phyloP scores from a whole-genome alignment of 495 filamentous ascomycete species.

The Podospora didyma region DNA sequence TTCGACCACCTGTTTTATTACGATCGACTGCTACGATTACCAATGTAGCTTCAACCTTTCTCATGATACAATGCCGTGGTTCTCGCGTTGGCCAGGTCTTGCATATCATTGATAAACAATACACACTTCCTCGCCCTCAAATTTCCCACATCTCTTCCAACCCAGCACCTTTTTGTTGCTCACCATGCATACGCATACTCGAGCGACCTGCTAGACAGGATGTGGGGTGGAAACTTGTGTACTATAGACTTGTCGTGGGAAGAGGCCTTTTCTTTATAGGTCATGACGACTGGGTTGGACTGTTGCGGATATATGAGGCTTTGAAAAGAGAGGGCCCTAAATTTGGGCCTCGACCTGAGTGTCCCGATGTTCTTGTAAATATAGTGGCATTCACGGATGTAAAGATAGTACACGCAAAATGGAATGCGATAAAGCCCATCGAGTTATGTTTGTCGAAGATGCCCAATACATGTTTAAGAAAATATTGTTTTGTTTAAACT shows the following conservation, averaged over 20 bases:
- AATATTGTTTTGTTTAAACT: too few species aligned
- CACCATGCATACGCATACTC: neutral
- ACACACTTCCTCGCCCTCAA: constrained; percentile 10
- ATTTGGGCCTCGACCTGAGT: neutral
- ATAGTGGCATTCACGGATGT: constrained; percentile 4
- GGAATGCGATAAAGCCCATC: constrained; percentile 2
- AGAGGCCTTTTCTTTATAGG: neutral
- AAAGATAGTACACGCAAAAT: constrained; percentile 2
- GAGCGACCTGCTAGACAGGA: neutral
- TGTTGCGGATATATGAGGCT: neutral
- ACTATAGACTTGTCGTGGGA: constrained; percentile 18
- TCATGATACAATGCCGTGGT: constrained; percentile 5
- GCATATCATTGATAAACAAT: constrained; percentile 11
- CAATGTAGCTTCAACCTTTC: neutral
- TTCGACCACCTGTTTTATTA: constrained; percentile 10
- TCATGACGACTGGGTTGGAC: neutral
- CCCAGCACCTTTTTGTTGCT: constrained; percentile 3
- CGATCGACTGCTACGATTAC: constrained; percentile 2
- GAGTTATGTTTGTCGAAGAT: too few species aligned
- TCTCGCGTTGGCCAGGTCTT: constrained; percentile 10
- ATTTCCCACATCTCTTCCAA: constrained; percentile 1
- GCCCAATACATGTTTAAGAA: too few species aligned
- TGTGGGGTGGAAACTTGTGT: constrained; percentile 10
- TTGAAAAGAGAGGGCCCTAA: neutral
- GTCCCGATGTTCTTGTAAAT: constrained; percentile 1